A percentile compares a stretch with the other conserved stretches of the same genome.
phyloP scores from a whole-genome alignment of 768 basidiomycete species.

The Suillus hirtellus region DNA sequence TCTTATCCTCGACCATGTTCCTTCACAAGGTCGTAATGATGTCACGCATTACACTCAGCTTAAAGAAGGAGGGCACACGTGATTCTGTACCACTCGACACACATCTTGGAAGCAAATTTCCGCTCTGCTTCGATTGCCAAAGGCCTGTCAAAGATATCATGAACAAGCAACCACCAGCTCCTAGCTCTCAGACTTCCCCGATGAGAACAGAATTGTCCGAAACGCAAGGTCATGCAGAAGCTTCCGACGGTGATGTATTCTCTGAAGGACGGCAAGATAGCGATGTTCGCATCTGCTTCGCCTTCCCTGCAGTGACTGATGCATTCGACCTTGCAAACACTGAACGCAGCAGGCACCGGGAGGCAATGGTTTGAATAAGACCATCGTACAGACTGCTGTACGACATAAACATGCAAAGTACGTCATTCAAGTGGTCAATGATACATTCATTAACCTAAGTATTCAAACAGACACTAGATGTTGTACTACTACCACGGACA shows the following conservation, averaged over 20 bases:
- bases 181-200: neutral
- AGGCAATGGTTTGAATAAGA: neutral
- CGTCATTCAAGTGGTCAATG: neutral
- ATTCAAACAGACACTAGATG: neutral
- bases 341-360: neutral
- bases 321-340: neutral
- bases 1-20: neutral
- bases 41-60: constrained; percentile 65
- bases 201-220: neutral
- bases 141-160: neutral
- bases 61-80: constrained; percentile 40
- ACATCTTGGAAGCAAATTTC: neutral
- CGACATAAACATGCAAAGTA: neutral
- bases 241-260: neutral
- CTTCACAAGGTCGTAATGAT: constrained; percentile 58
- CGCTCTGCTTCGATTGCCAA: neutral
- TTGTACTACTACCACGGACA: neutral
- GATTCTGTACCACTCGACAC: neutral
- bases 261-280: neutral
- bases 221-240: neutral
- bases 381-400: neutral
- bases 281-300: neutral
- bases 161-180: neutral
- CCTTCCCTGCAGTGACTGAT: neutral
- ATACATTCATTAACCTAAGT: neutral